Evolutionary conservation across 75 land plant genomes (phyloP).

Genomic region (Sequoia sempervirens): DNA sequence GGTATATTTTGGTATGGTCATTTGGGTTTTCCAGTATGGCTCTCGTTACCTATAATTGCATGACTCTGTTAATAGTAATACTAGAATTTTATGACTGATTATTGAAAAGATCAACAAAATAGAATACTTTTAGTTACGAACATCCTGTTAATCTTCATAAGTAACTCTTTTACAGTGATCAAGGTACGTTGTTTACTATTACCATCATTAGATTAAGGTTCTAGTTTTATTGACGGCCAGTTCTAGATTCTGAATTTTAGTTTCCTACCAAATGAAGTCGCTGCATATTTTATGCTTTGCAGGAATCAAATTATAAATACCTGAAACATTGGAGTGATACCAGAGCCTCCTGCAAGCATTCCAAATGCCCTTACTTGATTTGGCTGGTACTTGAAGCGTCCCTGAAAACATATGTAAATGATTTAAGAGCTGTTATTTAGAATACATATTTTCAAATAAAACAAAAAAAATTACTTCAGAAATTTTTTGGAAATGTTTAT

Average conservation of each 20-base stretch:
- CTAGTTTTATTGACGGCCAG: neutral
- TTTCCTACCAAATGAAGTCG: neutral
- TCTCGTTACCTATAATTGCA: conserved; percentile 63
- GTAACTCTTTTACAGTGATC: neutral
- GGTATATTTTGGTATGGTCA: conserved; percentile 69
- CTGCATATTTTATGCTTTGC: neutral
- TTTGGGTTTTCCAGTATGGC: conserved; percentile 83
- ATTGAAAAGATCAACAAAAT: neutral
- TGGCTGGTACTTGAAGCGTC: conserved; percentile 74
- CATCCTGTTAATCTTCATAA: neutral
- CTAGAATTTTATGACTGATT: neutral
- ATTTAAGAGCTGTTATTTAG: neutral
- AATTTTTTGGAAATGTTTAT: neutral
- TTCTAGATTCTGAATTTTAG: neutral
- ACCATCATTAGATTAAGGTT: too few relatives aligned
- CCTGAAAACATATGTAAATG: conserved; percentile 27
- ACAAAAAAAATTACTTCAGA: neutral
- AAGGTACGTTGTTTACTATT: neutral
- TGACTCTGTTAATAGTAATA: neutral
- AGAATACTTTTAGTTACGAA: conserved; percentile 3
- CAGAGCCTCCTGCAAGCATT: conserved; percentile 91
- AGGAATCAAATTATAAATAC: conserved; percentile 18
- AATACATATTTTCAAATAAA: neutral
- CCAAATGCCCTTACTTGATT: conserved; percentile 82
- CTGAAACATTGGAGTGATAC: conserved; percentile 92